These are phyloP conservation scores for Aureobasidium sp. DNA, from an alignment of 2,329 filamentous ascomycete species.

Conservation along the genomic window DNA sequence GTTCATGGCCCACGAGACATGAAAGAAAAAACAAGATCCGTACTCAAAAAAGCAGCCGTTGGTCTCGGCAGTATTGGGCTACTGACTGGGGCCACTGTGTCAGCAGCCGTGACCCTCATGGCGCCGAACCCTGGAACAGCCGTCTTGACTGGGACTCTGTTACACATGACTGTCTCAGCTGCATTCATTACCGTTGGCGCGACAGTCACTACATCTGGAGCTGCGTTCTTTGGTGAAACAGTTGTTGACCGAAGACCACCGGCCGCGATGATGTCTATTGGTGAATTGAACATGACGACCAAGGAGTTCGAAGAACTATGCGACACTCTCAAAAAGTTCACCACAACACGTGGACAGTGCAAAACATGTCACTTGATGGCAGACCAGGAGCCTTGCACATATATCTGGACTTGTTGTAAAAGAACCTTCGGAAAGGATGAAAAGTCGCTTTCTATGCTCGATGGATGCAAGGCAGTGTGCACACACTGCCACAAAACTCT, in stretches of 20 bases:
- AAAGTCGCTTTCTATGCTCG: too few relatives aligned
- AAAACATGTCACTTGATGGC: background rate
- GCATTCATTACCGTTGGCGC: background rate
- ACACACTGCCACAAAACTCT: too few relatives aligned
- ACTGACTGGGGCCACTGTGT: background rate
- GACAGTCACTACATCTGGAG: background rate
- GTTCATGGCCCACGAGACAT: background rate
- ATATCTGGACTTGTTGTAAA: background rate
- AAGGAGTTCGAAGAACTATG: background rate
- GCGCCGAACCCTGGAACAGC: background rate
- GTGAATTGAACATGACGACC: background rate
- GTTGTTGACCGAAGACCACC: background rate
- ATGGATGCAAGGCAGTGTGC: too few relatives aligned
- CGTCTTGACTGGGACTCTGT: background rate
- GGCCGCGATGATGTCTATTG: background rate
- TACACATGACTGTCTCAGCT: background rate
- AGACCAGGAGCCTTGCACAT: background rate
- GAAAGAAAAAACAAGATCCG: background rate
- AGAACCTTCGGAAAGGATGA: background rate
- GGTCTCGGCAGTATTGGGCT: background rate
- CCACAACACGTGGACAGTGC: background rate
- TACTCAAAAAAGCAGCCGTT: background rate
- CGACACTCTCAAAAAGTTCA: background rate
- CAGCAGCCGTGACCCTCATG: background rate
- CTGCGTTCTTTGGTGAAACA: background rate